phyloP scores from a whole-genome alignment of 2,329 filamentous ascomycete species.

The Coniochaeta sp. region DNA sequence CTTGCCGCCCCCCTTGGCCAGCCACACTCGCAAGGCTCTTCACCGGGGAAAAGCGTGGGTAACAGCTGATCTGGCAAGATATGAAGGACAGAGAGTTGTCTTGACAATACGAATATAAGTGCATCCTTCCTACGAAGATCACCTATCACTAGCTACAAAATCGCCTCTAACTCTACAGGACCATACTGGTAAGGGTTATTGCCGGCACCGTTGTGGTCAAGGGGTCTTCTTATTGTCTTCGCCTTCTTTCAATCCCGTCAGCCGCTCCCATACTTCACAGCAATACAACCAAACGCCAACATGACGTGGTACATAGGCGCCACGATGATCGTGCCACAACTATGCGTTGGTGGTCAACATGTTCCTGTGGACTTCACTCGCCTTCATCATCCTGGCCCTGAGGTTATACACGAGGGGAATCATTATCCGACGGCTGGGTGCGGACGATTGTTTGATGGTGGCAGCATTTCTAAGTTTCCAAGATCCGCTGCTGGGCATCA shows the following conservation, averaged over 20 bases:
- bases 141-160: no score
- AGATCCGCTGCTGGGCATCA: no score
- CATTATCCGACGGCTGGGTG: slow-evolving; percentile 12
- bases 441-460: slow-evolving; percentile 14
- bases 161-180: no score
- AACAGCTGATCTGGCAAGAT: no score
- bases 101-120: no score
- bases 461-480: slow-evolving; percentile 11
- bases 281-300: background rate
- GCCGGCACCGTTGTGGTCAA: no score
- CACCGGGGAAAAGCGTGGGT: no score
- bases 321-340: slow-evolving; percentile 9
- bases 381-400: slow-evolving; percentile 11
- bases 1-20: background rate
- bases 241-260: background rate
- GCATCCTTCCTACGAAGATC: no score
- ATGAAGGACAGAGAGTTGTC: no score
- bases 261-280: no score
- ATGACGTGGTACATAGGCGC: background rate
- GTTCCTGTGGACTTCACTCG: slow-evolving; percentile 13
- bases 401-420: slow-evolving; percentile 11
- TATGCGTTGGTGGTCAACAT: slow-evolving; percentile 10
- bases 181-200: no score
- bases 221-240: background rate
- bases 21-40: background rate